Evolutionary conservation across 768 basidiomycete genomes (phyloP).

Genomic region (Scleroderma bovista): DNA sequence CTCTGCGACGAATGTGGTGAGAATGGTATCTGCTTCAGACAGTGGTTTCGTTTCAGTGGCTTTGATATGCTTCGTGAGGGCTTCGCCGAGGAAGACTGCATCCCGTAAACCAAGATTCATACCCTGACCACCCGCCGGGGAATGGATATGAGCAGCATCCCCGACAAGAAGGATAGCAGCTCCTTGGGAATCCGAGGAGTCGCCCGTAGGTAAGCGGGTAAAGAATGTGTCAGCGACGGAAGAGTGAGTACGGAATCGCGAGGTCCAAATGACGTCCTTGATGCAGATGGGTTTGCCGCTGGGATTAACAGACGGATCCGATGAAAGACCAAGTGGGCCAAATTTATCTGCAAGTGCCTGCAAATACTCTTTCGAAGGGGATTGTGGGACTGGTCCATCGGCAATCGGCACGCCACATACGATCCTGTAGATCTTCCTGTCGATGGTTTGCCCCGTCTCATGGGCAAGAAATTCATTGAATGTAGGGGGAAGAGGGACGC

Average conservation of each 20-base stretch:
- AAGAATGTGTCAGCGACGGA: slow-evolving; percentile 39
- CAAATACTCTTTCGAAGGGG: slow-evolving; percentile 37
- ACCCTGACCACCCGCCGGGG: slow-evolving; percentile 51
- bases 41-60: slow-evolving; percentile 5
- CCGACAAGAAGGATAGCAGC: slow-evolving; percentile 30
- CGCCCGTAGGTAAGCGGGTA: slow-evolving; percentile 19
- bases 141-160: slow-evolving; percentile 49
- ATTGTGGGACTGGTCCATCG: slow-evolving; percentile 31
- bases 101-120: slow-evolving; percentile 57
- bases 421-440: slow-evolving; percentile 33
- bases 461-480: slow-evolving; percentile 15
- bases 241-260: slow-evolving; percentile 41
- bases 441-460: slow-evolving; percentile 2
- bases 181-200: slow-evolving; percentile 3
- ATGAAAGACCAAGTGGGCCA: slow-evolving; percentile 30
- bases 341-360: slow-evolving; percentile 38
- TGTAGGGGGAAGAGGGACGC: slow-evolving; percentile 31
- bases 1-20: slow-evolving; percentile 30
- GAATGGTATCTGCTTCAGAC: slow-evolving; percentile 22
- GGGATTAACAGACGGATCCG: slow-evolving; percentile 31
- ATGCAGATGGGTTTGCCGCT: slow-evolving; percentile 26
- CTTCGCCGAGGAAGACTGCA: slow-evolving; percentile 40
- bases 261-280: slow-evolving; percentile 37
- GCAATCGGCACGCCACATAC: slow-evolving; percentile 33
- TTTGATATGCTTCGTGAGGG: slow-evolving; percentile 31